Evolutionary conservation across 306 rosid species (phyloP).

Genomic region (Cucurbita moschata): DNA sequence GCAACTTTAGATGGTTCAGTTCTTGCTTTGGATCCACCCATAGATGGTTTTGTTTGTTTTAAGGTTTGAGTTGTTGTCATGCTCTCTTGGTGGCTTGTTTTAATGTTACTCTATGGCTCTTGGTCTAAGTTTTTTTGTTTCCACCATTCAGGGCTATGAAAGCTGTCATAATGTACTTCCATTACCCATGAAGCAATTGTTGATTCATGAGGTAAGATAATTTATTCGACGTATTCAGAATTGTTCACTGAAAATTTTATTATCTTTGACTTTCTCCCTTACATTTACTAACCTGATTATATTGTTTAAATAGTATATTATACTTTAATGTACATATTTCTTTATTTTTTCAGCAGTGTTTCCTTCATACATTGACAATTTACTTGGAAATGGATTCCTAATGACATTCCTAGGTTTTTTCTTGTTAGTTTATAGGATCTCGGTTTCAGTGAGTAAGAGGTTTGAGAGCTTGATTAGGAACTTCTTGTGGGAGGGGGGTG

Average conservation of each 20-base stretch:
- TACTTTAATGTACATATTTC: not conserved
- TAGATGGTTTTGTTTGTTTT: conserved; percentile 46
- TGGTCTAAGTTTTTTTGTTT: conserved; percentile 7
- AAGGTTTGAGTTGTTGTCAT: conserved; percentile 43
- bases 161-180: conserved; percentile 52
- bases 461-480: too few relatives aligned
- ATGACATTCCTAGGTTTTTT: too few relatives aligned
- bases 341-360: not conserved
- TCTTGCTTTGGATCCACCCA: conserved; percentile 63
- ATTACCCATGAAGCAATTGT: conserved; percentile 68
- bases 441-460: too few relatives aligned
- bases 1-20: conserved; percentile 27
- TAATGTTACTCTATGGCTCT: conserved; percentile 1
- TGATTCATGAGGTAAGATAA: conserved; percentile 67
- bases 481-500: too few relatives aligned
- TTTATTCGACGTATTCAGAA: conserved; percentile 3
- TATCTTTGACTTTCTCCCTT: not conserved
- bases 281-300: not conserved
- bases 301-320: not conserved
- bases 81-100: not conserved
- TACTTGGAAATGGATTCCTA: not conserved
- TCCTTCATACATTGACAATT: not conserved
- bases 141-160: conserved; percentile 48
- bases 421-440: too few relatives aligned
- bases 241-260: not conserved